Percentiles rank a stretch among this genome's conserved stretches.
These are phyloP conservation scores for Zopfochytrium polystomum DNA, from an alignment of 371 early-diverging fungal genomes.

Conservation along the genomic window DNA sequence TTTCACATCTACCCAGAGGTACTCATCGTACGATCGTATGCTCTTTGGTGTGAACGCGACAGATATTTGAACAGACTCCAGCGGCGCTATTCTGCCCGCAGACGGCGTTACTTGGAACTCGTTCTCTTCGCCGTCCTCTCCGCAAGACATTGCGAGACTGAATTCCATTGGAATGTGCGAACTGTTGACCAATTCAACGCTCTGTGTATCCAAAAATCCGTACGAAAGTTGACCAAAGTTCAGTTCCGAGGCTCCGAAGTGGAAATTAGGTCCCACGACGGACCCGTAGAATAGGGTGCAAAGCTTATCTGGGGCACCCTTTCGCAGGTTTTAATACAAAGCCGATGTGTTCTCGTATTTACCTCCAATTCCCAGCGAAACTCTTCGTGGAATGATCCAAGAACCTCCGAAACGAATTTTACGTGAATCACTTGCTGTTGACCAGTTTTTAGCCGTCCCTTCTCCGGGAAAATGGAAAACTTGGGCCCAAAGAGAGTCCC, in stretches of 20 bases:
- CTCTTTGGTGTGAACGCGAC: slow-evolving; percentile 38
- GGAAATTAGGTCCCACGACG: slow-evolving; percentile 54
- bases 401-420: slow-evolving; percentile 39
- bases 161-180: slow-evolving; percentile 50
- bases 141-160: slow-evolving; percentile 26
- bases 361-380: slow-evolving; percentile 50
- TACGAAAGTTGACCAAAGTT: slow-evolving; percentile 43
- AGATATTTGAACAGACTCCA: slow-evolving; percentile 15
- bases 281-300: slow-evolving; percentile 32
- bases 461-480: slow-evolving; percentile 44
- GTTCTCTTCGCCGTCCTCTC: slow-evolving; percentile 3
- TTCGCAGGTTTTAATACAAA: too few relatives aligned
- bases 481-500: slow-evolving; percentile 40
- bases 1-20: slow-evolving; percentile 44
- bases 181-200: slow-evolving; percentile 42
- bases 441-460: slow-evolving; percentile 40
- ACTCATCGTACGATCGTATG: slow-evolving; percentile 28
- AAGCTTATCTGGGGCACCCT: slow-evolving; percentile 47
- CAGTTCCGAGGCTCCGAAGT: slow-evolving; percentile 39
- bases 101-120: slow-evolving; percentile 39
- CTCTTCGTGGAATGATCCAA: slow-evolving; percentile 50
- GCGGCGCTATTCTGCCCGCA: slow-evolving; percentile 32
- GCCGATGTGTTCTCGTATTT: too few relatives aligned
- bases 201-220: slow-evolving; percentile 35
- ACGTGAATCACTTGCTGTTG: slow-evolving; percentile 42